Evolutionary conservation across 331 rosid species (phyloP).

Genomic region (Pyrus hybrid): DNA sequence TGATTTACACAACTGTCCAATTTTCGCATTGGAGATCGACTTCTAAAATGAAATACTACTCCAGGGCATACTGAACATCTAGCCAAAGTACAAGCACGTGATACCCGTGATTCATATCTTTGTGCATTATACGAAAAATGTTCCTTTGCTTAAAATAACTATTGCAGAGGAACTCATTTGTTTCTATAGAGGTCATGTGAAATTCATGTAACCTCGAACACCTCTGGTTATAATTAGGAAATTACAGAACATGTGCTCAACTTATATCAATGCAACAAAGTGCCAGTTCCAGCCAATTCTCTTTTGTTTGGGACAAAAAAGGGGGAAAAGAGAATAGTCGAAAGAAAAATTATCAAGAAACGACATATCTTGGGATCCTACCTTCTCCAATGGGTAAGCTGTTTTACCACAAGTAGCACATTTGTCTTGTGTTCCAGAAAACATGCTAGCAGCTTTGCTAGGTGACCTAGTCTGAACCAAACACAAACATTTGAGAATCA

Average conservation of each 20-base stretch:
- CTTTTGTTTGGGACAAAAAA: neutral
- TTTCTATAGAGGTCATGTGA: neutral
- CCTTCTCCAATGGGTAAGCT: slow-evolving; percentile 96
- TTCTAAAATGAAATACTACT: too few relatives aligned
- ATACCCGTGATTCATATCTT: neutral
- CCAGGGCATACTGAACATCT: too few relatives aligned
- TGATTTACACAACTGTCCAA: too few relatives aligned
- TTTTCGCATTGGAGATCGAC: too few relatives aligned
- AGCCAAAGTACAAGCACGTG: too few relatives aligned
- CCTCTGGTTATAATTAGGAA: neutral
- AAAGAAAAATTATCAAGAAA: neutral
- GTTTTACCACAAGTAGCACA: slow-evolving; percentile 95
- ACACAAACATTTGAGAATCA: slow-evolving; percentile 20
- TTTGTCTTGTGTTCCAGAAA: slow-evolving; percentile 97
- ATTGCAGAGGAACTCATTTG: neutral
- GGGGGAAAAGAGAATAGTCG: neutral
- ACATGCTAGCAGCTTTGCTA: slow-evolving; percentile 95
- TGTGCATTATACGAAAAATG: neutral
- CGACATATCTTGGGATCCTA: slow-evolving; percentile 18
- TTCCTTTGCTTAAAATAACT: neutral
- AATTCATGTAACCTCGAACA: neutral
- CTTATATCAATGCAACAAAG: neutral
- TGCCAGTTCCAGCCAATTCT: neutral
- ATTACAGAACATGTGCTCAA: neutral
- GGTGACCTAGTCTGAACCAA: slow-evolving; percentile 82